Evolutionary conservation across 352 stramenopile species (phyloP), one percentile per base, ranked within the genome.

Genomic region (Halophytophthora batemanensis): DNA sequence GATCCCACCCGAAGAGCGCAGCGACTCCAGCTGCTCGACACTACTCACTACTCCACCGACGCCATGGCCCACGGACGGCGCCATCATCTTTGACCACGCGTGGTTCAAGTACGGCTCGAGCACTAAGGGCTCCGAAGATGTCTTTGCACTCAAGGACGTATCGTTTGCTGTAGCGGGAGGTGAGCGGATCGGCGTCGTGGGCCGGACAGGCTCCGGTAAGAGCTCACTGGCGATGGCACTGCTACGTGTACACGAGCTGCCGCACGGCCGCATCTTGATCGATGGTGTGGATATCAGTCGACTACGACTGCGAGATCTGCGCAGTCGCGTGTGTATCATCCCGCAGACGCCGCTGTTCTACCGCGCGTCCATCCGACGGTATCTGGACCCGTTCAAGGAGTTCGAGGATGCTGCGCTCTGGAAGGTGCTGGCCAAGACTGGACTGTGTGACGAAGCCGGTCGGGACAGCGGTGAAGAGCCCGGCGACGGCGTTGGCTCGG

Each of bases 321-420:
- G 74, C 22, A 74, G 64, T 12, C 64, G 70, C 11, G 62, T 86
- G 25, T 73, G 60, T 22, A 81, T 83, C 36, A 66, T 98, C 29
- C 96, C 96, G 7, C 75, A 81, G 38, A 92, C 97, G 38, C 94
- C 95, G 14, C 77, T 98, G 18, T 73, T 98, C 43, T 98, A 97
- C 59, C 82, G 76, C 18, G 91, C 91, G 14, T 91, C 78, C 3
- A 69, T 98, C 36, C 82, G 90, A 13, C 82, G 74, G 21, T 98
- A 98, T 65, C 64, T 98, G 11, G 93, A 98, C 57, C 95, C 93
- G 19, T 96, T 95, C 59, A 71, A 69, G 45, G 61, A 85, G 47
- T 90, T 82, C 56, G 69, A 64, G 17, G 88, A 97, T 35, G 67
- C 68, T 15, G 54, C 55, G 7, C 50, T 87, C 14, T 87, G 76